These are phyloP conservation scores for Hippophae rhamnoides DNA, from an alignment of 306 rosid genomes.

Conservation along the genomic window DNA sequence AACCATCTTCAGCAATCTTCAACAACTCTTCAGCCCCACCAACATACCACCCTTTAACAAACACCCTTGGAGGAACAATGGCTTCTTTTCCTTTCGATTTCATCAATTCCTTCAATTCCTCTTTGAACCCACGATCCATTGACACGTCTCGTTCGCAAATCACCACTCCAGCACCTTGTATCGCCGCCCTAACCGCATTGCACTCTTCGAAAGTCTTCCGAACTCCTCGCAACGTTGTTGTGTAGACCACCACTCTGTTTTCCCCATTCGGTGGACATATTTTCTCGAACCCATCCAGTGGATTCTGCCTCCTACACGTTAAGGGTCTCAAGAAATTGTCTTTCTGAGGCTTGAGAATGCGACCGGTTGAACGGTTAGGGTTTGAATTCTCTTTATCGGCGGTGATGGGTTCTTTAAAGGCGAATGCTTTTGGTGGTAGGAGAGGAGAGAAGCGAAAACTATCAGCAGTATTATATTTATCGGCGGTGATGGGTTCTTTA, in stretches of 20 bases:
- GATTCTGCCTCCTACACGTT: neutral
- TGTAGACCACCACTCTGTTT: slow-evolving; percentile 62
- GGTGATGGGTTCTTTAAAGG: neutral
- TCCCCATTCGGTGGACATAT: slow-evolving; percentile 71
- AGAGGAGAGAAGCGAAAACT: too few species aligned
- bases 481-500: neutral
- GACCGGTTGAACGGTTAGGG: slow-evolving; percentile 19
- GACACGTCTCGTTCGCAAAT: slow-evolving; percentile 82
- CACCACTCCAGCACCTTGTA: slow-evolving; percentile 43
- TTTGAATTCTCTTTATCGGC: slow-evolving; percentile 49
- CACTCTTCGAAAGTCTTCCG: slow-evolving; percentile 71
- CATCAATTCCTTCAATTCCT: slow-evolving; percentile 43
- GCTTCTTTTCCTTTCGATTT: slow-evolving; percentile 32
- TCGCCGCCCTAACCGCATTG: slow-evolving; percentile 51
- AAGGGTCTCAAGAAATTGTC: neutral
- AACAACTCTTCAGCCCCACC: slow-evolving; percentile 68
- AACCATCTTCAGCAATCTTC: slow-evolving; percentile 56
- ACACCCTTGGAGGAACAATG: slow-evolving; percentile 56
- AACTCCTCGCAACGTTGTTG: slow-evolving; percentile 76
- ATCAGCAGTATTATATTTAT: slow-evolving; percentile 29
- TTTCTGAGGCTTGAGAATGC: slow-evolving; percentile 1
- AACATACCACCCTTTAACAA: slow-evolving; percentile 56
- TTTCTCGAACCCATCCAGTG: slow-evolving; percentile 33
- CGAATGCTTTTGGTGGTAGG: too few species aligned
- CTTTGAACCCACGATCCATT: slow-evolving; percentile 66